phyloP scores from a whole-genome alignment of 1,284 basidiomycete species.

The Ceratorhiza oryzae-sativae region DNA sequence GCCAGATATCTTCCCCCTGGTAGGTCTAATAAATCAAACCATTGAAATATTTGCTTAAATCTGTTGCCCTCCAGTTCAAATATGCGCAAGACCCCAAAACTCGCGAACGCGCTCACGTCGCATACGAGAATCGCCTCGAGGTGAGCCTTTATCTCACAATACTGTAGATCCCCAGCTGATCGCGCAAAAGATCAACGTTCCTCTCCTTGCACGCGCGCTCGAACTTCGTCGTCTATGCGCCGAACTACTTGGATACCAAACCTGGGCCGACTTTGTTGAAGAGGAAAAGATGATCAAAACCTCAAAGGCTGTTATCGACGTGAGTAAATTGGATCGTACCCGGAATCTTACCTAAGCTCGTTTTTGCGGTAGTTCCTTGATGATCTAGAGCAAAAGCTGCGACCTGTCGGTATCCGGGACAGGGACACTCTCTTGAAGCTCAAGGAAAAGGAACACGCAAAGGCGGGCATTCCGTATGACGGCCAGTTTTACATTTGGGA shows the following conservation, averaged over 20 bases:
- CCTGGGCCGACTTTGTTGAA: constrained; percentile 81
- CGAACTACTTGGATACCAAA: constrained; percentile 71
- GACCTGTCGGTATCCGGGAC: constrained; percentile 73
- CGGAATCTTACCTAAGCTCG: neutral
- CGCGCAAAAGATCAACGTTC: constrained; percentile 62
- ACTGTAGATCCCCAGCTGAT: neutral
- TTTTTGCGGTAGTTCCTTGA: constrained; percentile 62
- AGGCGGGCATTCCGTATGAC: constrained; percentile 66
- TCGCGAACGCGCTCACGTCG: constrained; percentile 67
- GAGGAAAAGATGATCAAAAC: constrained; percentile 86
- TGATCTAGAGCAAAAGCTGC: constrained; percentile 75
- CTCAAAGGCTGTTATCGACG: constrained; percentile 63
- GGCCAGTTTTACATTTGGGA: constrained; percentile 76
- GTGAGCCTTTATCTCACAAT: neutral
- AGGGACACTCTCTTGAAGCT: constrained; percentile 68
- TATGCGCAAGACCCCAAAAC: constrained; percentile 73
- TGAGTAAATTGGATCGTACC: constrained; percentile 45
- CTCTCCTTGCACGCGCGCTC: constrained; percentile 68
- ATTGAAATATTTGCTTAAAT: constrained; percentile 16
- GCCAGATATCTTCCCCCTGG: constrained; percentile 79
- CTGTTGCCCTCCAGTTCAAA: constrained; percentile 64
- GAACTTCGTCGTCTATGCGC: constrained; percentile 73
- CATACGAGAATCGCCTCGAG: constrained; percentile 69
- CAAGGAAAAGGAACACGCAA: constrained; percentile 73
- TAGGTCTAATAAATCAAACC: constrained; percentile 51